Evolutionary conservation across 805 yeast species (phyloP).

Genomic region (Candida golubevii): DNA sequence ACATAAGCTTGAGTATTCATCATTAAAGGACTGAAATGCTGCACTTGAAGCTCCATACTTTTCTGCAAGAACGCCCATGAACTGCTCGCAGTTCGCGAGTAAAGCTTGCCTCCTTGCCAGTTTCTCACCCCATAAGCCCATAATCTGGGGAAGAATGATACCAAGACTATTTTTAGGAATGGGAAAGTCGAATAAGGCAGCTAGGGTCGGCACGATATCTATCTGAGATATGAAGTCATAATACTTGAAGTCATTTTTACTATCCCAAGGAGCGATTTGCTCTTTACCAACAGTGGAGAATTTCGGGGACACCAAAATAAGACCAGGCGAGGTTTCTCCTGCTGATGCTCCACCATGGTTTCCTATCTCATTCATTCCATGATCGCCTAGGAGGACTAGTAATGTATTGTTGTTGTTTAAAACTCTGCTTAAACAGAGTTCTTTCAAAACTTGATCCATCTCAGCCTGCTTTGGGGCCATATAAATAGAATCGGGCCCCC

Average conservation of each 20-base stretch:
- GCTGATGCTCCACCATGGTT: constrained; percentile 94
- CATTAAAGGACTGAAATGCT: constrained; percentile 14
- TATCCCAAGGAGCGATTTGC: constrained; percentile 34
- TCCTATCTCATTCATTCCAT: constrained; percentile 94
- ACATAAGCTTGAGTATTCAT: constrained; percentile 5
- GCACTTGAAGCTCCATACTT: constrained; percentile 23
- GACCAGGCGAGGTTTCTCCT: constrained; percentile 88
- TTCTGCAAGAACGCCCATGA: constrained; percentile 45
- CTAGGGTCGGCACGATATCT: constrained; percentile 68
- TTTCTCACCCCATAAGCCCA: constrained; percentile 45
- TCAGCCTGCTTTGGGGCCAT: constrained; percentile 83
- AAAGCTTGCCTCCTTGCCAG: constrained; percentile 34
- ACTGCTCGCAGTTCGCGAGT: constrained; percentile 55
- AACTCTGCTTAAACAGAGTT: constrained; percentile 38
- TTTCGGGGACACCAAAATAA: constrained; percentile 64
- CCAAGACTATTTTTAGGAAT: constrained; percentile 77
- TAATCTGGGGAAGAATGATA: constrained; percentile 53
- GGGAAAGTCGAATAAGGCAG: constrained; percentile 57
- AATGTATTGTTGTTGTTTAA: constrained; percentile 43
- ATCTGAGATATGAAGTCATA: constrained; percentile 56
- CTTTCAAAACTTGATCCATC: constrained; percentile 68
- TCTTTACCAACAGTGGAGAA: constrained; percentile 29
- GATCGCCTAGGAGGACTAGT: constrained; percentile 82
- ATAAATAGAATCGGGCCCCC: constrained; percentile 77
- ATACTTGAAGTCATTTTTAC: constrained; percentile 47